phyloP scores from a whole-genome alignment of 495 filamentous ascomycete genomes.

The Sabuloglossum arenarium region DNA sequence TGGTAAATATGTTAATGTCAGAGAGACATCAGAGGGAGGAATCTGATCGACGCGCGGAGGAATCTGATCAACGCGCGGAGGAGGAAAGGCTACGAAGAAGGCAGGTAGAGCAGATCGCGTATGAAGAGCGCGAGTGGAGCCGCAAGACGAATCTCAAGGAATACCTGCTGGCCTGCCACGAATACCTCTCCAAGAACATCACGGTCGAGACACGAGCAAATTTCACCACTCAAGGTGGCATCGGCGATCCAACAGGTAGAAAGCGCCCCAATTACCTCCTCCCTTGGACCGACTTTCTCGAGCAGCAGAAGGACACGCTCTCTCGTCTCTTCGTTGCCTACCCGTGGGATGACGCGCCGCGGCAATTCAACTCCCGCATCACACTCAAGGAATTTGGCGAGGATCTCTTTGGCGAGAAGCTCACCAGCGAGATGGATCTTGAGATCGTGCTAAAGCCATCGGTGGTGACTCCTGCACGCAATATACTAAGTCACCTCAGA shows the following conservation, averaged over 20 bases:
- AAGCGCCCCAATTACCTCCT: not conserved
- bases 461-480: not conserved
- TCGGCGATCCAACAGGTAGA: not conserved
- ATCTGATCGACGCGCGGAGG: no score
- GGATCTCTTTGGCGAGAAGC: not conserved
- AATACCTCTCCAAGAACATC: not conserved
- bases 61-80: not conserved
- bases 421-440: not conserved
- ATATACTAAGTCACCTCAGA: not conserved
- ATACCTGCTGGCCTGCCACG: not conserved
- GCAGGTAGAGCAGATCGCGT: not conserved
- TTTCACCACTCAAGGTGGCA: not conserved
- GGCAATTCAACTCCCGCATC: not conserved
- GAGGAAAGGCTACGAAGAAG: not conserved
- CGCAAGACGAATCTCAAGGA: not conserved
- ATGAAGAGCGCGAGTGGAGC: not conserved
- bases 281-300: not conserved
- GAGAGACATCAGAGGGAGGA: no score
- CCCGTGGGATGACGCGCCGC: not conserved
- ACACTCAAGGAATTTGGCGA: not conserved
- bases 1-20: no score
- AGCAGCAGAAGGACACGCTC: not conserved
- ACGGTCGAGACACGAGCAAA: not conserved
- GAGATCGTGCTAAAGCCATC: not conserved
- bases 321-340: not conserved